These are phyloP conservation scores for Sporothrix pallida DNA, from an alignment of 2,329 filamentous ascomycete genomes.

Conservation along the genomic window DNA sequence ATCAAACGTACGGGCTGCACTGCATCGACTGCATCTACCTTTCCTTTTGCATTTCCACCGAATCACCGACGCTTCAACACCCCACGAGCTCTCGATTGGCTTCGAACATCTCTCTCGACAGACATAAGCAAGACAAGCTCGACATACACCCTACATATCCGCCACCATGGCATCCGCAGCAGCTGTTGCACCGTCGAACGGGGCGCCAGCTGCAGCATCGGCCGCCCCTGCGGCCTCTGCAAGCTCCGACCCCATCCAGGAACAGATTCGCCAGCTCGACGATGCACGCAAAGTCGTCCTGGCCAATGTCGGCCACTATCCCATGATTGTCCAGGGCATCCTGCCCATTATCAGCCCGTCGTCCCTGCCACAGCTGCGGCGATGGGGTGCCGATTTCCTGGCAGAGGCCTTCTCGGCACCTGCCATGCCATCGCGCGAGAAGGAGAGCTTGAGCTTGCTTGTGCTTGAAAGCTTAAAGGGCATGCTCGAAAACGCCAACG, in stretches of 20 bases:
- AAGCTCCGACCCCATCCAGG: constrained; percentile 58
- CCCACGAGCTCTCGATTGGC: not conserved
- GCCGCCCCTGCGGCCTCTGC: not conserved
- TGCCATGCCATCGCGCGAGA: constrained; percentile 75
- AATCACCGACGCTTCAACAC: not conserved
- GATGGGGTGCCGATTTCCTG: constrained; percentile 96
- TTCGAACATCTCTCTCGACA: not conserved
- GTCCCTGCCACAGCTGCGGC: constrained; percentile 77
- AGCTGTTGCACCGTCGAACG: not conserved
- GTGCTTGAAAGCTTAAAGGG: constrained; percentile 78
- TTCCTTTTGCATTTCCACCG: too few species aligned
- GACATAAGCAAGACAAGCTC: too few species aligned
- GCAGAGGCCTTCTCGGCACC: constrained; percentile 96
- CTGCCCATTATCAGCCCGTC: constrained; percentile 84
- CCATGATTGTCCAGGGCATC: constrained; percentile 88
- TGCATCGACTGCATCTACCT: not conserved
- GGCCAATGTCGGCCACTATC: constrained; percentile 84
- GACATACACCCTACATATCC: not conserved
- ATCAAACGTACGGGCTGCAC: too few species aligned
- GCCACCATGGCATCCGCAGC: constrained; percentile 27
- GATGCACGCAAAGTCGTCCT: constrained; percentile 89
- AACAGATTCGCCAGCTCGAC: constrained; percentile 86
- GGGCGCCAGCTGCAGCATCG: not conserved
- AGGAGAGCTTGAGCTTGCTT: constrained; percentile 77
- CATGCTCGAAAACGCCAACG: constrained; percentile 71